These are phyloP conservation scores for Linderina pennispora DNA, from an alignment of 192 early-diverging fungal genomes.

Conservation along the genomic window DNA sequence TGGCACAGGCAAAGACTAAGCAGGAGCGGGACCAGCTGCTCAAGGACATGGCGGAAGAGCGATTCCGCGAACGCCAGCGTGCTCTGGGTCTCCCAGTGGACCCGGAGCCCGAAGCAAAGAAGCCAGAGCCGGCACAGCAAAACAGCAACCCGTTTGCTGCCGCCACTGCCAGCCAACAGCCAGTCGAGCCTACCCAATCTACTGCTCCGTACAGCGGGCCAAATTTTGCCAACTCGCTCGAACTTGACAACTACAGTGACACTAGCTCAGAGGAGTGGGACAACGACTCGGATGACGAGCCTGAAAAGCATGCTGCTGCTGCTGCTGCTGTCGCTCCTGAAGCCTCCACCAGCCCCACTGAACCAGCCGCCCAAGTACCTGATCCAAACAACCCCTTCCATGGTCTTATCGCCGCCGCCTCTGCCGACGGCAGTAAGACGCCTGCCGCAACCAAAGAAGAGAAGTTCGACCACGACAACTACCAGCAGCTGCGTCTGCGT, in stretches of 20 bases:
- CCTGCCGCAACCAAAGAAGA: background rate
- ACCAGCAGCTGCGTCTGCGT: slow-evolving; percentile 17
- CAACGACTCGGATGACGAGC: slow-evolving; percentile 35
- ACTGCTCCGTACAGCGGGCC: slow-evolving; percentile 23
- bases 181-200: too few relatives aligned
- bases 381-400: slow-evolving; percentile 38
- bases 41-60: slow-evolving; percentile 39
- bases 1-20: slow-evolving; percentile 20
- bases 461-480: background rate
- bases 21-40: slow-evolving; percentile 38
- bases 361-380: background rate
- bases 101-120: background rate
- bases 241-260: slow-evolving; percentile 13
- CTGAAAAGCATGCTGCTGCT: slow-evolving; percentile 1
- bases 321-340: background rate
- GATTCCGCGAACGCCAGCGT: slow-evolving; percentile 39
- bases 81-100: slow-evolving; percentile 28
- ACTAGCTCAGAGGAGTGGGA: slow-evolving; percentile 38
- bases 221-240: slow-evolving; percentile 19
- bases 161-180: slow-evolving; percentile 5
- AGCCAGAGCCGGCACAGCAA: background rate
- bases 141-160: background rate
- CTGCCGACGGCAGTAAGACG: background rate
- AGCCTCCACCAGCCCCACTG: too few relatives aligned
- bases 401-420: slow-evolving; percentile 8